phyloP scores from a whole-genome alignment of 441 rosid genomes.

The Aleurites moluccanus region DNA sequence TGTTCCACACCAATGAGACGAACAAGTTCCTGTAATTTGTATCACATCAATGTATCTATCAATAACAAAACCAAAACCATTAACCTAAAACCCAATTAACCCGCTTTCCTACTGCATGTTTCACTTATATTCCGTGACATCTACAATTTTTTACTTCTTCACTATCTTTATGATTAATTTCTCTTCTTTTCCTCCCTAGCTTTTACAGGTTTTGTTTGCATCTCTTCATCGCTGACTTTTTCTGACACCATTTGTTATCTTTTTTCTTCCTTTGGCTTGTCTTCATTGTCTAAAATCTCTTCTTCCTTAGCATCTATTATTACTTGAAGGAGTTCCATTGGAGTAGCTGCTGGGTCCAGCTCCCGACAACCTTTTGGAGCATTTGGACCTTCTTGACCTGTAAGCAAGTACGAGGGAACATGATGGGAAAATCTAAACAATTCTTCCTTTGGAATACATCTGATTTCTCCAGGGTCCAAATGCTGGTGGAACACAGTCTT shows the following conservation, averaged over 20 bases:
- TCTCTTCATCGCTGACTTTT: background rate
- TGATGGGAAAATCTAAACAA: constrained; percentile 38
- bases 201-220: background rate
- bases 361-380: constrained; percentile 47
- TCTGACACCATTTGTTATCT: background rate
- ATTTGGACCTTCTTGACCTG: constrained; percentile 39
- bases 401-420: constrained; percentile 39
- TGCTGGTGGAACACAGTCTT: constrained; percentile 42
- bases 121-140: background rate
- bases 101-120: background rate
- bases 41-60: background rate
- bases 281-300: constrained; percentile 12
- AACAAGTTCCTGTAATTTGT: background rate
- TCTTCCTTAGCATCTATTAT: constrained; percentile 28
- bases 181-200: background rate
- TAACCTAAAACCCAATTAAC: constrained; percentile 9
- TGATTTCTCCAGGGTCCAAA: constrained; percentile 34
- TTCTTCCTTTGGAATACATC: constrained; percentile 33
- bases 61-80: background rate
- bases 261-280: constrained; percentile 1
- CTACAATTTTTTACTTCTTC: constrained; percentile 13
- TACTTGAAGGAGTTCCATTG: constrained; percentile 38
- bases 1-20: background rate
- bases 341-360: constrained; percentile 48
- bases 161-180: background rate